These are phyloP conservation scores for Lepidium africanum DNA, from an alignment of 345 rosid genomes.

Conservation along the genomic window DNA sequence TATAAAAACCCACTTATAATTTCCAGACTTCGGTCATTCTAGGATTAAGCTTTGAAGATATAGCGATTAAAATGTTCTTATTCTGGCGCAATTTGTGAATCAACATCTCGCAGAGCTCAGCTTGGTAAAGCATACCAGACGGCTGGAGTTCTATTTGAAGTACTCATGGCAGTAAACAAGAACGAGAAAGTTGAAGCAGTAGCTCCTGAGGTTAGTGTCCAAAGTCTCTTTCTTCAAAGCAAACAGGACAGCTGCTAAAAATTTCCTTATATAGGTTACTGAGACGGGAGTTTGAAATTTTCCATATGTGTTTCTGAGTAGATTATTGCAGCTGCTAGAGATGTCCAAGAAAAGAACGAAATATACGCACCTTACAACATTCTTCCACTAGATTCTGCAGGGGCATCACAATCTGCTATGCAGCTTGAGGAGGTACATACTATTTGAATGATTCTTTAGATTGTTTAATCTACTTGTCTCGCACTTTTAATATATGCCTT, in stretches of 20 bases:
- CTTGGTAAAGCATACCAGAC: constrained; percentile 98
- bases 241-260: not conserved
- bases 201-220: constrained; percentile 83
- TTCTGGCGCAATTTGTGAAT: constrained; percentile 8
- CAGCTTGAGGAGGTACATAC: constrained; percentile 82
- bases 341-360: constrained; percentile 97
- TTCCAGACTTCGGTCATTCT: not conserved
- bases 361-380: constrained; percentile 95
- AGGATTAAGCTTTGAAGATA: not conserved
- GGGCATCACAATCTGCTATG: constrained; percentile 88
- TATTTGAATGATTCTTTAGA: not conserved
- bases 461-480: not conserved
- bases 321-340: constrained; percentile 98
- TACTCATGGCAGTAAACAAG: constrained; percentile 94
- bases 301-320: constrained; percentile 30
- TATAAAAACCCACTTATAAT: not conserved
- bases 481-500: not conserved
- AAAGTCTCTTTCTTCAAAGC: constrained; percentile 1
- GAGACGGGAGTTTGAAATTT: not conserved
- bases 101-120: constrained; percentile 67
- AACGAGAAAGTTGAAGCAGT: constrained; percentile 98
- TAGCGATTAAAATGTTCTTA: not conserved
- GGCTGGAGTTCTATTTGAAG: constrained; percentile 97
- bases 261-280: not conserved
- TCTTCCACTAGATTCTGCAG: constrained; percentile 94